These are phyloP conservation scores for Basidiobolus meristosporus DNA, from an alignment of 371 early-diverging fungal genomes.

Conservation along the genomic window DNA sequence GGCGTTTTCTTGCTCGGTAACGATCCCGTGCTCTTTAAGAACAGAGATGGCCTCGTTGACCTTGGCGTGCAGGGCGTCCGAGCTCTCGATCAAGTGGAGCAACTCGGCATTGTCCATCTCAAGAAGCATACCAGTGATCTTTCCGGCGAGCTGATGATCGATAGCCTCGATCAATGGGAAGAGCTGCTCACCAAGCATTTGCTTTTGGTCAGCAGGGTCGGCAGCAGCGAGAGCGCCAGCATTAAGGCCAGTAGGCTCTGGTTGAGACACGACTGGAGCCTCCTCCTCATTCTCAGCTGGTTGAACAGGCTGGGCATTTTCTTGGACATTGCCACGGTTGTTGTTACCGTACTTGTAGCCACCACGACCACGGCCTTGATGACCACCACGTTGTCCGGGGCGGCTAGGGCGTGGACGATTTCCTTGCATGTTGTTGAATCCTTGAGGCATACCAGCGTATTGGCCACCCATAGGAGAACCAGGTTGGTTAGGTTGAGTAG, in stretches of 20 bases:
- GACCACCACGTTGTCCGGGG: not conserved
- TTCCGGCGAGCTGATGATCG: constrained; percentile 71
- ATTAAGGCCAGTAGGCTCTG: too few species aligned
- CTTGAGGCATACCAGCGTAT: constrained; percentile 24
- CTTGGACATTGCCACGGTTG: too few species aligned
- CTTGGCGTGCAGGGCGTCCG: constrained; percentile 39
- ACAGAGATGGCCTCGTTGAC: constrained; percentile 78
- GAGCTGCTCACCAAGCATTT: constrained; percentile 85
- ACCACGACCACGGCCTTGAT: constrained; percentile 1
- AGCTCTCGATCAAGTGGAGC: constrained; percentile 67
- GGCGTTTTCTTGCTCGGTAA: too few species aligned
- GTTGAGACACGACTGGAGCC: constrained; percentile 10
- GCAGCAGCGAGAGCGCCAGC: constrained; percentile 68
- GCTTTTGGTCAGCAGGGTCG: constrained; percentile 77
- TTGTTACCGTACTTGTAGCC: too few species aligned
- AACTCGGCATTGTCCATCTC: constrained; percentile 95
- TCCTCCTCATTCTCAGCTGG: constrained; percentile 13
- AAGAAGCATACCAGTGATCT: constrained; percentile 96
- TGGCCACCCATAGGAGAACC: constrained; percentile 17
- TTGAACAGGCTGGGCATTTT: too few species aligned
- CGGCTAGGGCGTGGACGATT: too few species aligned
- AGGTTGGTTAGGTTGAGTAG: constrained; percentile 29
- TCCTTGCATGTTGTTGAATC: too few species aligned
- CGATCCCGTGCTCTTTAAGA: too few species aligned
- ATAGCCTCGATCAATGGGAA: constrained; percentile 46